Conservation (phyloP, 345 rosid species). For the Ricinus communis region DNA sequence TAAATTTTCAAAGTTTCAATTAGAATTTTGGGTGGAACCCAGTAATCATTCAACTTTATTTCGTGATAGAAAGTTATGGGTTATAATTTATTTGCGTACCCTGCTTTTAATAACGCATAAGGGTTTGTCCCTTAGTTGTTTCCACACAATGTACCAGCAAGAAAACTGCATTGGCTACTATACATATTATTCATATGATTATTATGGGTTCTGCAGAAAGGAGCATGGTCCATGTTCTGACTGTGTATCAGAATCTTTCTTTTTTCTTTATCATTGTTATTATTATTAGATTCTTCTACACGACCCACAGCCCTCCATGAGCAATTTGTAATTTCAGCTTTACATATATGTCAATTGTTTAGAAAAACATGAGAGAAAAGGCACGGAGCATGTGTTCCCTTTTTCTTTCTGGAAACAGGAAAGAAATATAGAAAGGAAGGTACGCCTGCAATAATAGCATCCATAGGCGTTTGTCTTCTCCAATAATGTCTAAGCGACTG, state of each 20-base stretch:
- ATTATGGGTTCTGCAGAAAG: neutral
- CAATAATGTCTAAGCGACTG: no score
- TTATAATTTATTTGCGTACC: neutral
- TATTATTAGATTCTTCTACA: neutral
- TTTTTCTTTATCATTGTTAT: no score
- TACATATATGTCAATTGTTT: neutral
- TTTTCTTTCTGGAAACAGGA: no score
- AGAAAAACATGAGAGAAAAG: neutral
- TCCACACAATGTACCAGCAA: no score
- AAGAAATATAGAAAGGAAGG: no score
- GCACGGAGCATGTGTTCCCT: neutral
- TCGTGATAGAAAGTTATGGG: neutral
- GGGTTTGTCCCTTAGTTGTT: no score
- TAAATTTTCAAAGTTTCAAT: no score
- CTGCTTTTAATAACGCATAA: no score
- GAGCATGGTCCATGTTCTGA: neutral
- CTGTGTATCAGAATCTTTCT: neutral
- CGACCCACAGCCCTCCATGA: neutral
- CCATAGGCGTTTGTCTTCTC: no score
- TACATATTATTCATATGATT: no score
- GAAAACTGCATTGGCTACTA: no score
- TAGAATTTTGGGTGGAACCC: neutral
- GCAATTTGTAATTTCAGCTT: neutral
- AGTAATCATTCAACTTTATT: neutral
- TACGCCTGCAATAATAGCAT: no score